Conservation (phyloP, 176 grass and related monocot genomes). For the Dactylis glomerata region DNA sequence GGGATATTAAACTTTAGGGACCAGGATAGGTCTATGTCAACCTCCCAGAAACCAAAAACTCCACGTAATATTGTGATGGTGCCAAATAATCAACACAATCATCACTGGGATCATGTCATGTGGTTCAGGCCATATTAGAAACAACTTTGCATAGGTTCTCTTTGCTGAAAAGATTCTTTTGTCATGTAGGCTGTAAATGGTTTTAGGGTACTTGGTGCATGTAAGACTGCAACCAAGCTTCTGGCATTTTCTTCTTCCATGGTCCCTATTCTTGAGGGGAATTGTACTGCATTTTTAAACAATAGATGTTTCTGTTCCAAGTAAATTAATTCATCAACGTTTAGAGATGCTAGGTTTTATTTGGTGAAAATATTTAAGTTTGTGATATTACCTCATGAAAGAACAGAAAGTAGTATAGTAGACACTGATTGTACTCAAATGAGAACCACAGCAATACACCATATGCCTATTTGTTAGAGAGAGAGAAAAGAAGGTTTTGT, state of each 20-base stretch:
- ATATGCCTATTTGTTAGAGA: conserved; percentile 13
- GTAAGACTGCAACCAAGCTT: neutral
- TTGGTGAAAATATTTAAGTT: neutral
- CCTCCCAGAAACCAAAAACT: conserved; percentile 14
- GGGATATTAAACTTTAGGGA: conserved; percentile 4
- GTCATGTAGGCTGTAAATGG: neutral
- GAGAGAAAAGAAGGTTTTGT: conserved; percentile 9
- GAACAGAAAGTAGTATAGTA: neutral
- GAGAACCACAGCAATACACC: neutral
- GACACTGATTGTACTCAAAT: neutral
- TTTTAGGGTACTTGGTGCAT: conserved; percentile 18
- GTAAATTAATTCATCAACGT: neutral
- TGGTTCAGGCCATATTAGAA: conserved; percentile 15
- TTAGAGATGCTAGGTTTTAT: neutral
- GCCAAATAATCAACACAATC: neutral
- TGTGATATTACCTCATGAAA: neutral
- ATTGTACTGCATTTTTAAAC: neutral
- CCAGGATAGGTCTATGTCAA: conserved; percentile 15
- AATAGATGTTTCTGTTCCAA: neutral
- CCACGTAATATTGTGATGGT: conserved; percentile 19
- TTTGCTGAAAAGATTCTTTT: conserved; percentile 22
- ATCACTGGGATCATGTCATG: neutral
- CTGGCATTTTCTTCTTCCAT: neutral
- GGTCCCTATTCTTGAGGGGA: neutral
- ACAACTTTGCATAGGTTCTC: neutral